Evolutionary conservation across 805 yeast species (phyloP), one percentile per base, ranked within the genome.

Genomic region (Kodamaea leandrae): DNA sequence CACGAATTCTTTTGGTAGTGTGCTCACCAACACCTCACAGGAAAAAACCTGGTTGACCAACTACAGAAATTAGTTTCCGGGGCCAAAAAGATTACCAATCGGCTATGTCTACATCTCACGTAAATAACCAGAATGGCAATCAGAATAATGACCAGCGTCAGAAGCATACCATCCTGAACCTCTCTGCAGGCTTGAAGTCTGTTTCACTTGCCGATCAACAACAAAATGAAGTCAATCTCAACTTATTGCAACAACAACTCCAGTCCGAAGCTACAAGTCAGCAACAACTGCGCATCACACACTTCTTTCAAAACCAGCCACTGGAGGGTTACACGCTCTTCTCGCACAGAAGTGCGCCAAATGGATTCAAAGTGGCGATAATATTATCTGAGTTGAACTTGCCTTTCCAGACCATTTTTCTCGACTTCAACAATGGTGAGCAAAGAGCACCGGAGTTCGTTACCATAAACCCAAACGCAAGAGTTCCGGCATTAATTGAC

Each of bases 331-430:
- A 77, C 61, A 87, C 96, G 1, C 70, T 90, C 35, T 88, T 86
- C 77, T 54, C 95, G 64, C 80, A 83, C 56, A 54, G 95, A 51
- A 83, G 91, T 3, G 96, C 96, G 1, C 97, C 97, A 19, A 90
- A 90, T 63, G 97, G 97, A 1, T 90, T 87, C 72, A 91, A 93
- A 64, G 96, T 91, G 12, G 96, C 97, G 19, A 88, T 90, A 33
- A 83, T 88, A 21, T 69, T 93, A 44, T 78, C 88, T 43, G 98
- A 91, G 62, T 75, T 91, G 51, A 84, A 84, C 43, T 75, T 83
- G 55, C 78, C 77, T 24, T 91, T 84, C 66, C 79, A 81, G 51
- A 88, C 96, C 2, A 80, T 89, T 41, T 83, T 86, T 52, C 69
- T 90, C 41, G 96, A 90, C 64, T 88, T 90, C 63, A 84, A 84